phyloP scores from a whole-genome alignment of 345 rosid species.

The Syzygium jambos region DNA sequence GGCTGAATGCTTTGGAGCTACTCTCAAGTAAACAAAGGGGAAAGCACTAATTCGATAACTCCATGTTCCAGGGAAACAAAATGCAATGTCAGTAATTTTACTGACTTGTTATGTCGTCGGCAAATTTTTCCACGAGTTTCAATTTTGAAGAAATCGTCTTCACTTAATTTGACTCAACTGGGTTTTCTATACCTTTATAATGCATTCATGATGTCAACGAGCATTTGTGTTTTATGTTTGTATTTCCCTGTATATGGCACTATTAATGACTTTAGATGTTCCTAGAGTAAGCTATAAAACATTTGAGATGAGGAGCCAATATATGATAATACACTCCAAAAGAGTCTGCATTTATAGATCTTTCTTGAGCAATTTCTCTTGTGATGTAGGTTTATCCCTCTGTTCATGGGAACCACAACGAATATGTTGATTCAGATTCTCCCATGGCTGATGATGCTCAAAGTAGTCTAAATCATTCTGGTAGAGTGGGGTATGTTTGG shows the following conservation, averaged over 20 bases:
- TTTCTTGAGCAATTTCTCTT: background rate
- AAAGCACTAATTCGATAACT: background rate
- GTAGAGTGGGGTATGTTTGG: constrained; percentile 41
- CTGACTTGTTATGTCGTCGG: background rate
- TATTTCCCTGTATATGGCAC: background rate
- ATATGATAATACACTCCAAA: background rate
- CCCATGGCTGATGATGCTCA: constrained; percentile 72
- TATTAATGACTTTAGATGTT: background rate
- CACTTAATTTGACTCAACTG: background rate
- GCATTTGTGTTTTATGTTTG: background rate
- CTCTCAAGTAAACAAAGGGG: background rate
- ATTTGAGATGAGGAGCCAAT: background rate
- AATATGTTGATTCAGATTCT: constrained; percentile 38
- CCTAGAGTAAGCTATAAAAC: background rate
- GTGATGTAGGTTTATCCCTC: constrained; percentile 53
- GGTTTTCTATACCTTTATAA: background rate
- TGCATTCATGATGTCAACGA: background rate
- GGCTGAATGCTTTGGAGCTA: background rate
- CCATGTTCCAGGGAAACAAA: background rate
- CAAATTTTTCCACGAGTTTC: background rate
- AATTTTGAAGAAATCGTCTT: background rate
- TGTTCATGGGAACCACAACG: constrained; percentile 29
- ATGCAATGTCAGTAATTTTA: background rate
- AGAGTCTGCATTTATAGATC: background rate
- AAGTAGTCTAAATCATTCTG: constrained; percentile 37